Conservation (phyloP, 805 yeast species). For the Monosporozyma aerobia region DNA sequence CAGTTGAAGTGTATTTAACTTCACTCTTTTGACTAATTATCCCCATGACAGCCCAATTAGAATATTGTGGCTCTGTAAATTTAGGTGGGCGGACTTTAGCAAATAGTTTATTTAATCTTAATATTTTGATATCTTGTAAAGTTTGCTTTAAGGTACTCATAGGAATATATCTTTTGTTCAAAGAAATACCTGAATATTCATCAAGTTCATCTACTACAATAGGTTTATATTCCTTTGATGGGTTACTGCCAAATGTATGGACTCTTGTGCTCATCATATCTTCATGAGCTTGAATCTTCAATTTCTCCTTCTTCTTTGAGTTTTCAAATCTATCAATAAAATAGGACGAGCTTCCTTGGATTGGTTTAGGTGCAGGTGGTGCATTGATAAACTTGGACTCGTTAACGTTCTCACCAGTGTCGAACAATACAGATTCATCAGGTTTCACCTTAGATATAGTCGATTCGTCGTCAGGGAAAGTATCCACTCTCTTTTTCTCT, state of each 20-base stretch:
- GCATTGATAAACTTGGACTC: slow-evolving; percentile 5
- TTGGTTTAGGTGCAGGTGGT: background rate
- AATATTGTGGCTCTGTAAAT: slow-evolving; percentile 55
- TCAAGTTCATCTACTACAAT: slow-evolving; percentile 37
- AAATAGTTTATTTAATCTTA: slow-evolving; percentile 49
- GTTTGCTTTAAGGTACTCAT: slow-evolving; percentile 28
- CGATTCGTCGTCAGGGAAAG: background rate
- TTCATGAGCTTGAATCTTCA: slow-evolving; percentile 14
- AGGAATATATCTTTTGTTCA: slow-evolving; percentile 41
- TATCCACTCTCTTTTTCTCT: background rate
- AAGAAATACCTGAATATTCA: slow-evolving; percentile 34
- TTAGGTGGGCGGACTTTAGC: slow-evolving; percentile 63
- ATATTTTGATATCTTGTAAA: slow-evolving; percentile 42
- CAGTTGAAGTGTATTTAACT: slow-evolving; percentile 37
- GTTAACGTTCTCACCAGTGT: background rate
- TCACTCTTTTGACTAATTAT: slow-evolving; percentile 50
- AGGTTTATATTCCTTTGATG: slow-evolving; percentile 22
- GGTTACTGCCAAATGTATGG: slow-evolving; percentile 28
- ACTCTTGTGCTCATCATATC: slow-evolving; percentile 31
- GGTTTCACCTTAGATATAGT: background rate
- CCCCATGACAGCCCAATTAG: slow-evolving; percentile 79
- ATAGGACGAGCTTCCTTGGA: slow-evolving; percentile 20
- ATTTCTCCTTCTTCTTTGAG: slow-evolving; percentile 19
- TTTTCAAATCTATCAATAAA: slow-evolving; percentile 27
- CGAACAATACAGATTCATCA: background rate